Evolutionary conservation across 2,329 filamentous ascomycete species (phyloP), one percentile per base, ranked within the genome.

Genomic region (Hypoxylon rubiginosum): DNA sequence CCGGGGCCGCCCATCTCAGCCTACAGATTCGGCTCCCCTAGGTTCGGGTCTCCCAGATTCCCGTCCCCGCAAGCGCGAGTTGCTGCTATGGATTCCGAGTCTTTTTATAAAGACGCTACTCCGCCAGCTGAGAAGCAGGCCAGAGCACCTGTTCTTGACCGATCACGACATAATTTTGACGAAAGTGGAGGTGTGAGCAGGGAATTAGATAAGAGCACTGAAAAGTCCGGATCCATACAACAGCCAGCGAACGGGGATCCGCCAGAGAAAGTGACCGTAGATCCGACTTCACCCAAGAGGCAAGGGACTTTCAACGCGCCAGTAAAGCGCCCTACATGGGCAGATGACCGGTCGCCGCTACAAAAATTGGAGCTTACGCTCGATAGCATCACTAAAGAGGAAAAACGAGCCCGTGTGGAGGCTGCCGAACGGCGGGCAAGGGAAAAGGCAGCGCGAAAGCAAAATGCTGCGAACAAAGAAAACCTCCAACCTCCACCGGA

Each of bases 361-460:
- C 95, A 99, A 79, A 96, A 91, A 82, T 87, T 99, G 71, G 95
- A 99, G 82, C 88, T 92, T 75, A 96, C 93, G 74, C 86, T 98
- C 75, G 92, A 91, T 79, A 94, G 92, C 80, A 95, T 97, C 79
- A 97, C 92, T 78, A 98, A 97, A 79, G 94, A 97, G 80, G 94
- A 97, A 80, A 97, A 97, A 79, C 88, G 95, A 69, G 93, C 94
- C 8, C 87, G 93, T 50, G 89, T 95, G 4, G 88, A 94, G 76
- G 92, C 95, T 73, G 93, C 93, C 5, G 95, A 97, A 78, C 85
- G 89, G 71, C 86, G 88, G 46, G 87, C 90, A 17, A 87, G 90
- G 71, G 90, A 95, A 74, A 85, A 84, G 71, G 83, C 82, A 11
- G 84, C 84, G 39, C 69, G 58, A 57, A 64, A 58, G 62, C 72